Base-by-base conservation (phyloP, 148 eudicot species). In the Talinum fruticosum region DNA sequence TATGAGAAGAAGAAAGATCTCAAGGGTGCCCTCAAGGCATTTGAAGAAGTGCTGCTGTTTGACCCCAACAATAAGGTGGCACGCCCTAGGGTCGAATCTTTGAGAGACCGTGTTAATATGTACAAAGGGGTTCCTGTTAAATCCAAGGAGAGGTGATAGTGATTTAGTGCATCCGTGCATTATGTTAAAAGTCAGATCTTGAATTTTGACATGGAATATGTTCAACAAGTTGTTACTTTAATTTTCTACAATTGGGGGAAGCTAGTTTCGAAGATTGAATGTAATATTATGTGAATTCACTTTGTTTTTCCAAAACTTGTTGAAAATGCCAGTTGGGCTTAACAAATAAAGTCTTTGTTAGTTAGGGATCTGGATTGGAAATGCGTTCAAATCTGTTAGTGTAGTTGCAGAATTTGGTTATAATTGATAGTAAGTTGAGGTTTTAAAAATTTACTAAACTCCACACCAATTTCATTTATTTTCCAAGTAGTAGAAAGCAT, bases 51-150 rank as follows among this genome's bases (percentile, higher is more conserved):
- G 29, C 82, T 94, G 75, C 91, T 94, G 26, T 94, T 94, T n/a
- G 98, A 94, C 77, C 98, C 98, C 18, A 94, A 94, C 83, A 94
- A 94, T 79, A 86, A 82, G 79, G 76, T 94, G 15, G 98, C 98
- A 6, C 90, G 98, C 35, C 97, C 97, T 15, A 85, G 97, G 61
- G 83, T 89, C 69, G 98, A 94, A 24, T 87, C 84, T 1, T 76
- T 94, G 77, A 92, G 90, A 85, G 87, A 87, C 1, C 83, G 86
- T 74, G 87, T 90, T 66, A 82, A 85, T 70, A 86, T 94, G 93
- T 94, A 94, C 86, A 94, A 85, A 84, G 97, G 94, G 62, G 89
- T 92, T 78, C 79, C 97, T 71, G 79, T 91, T n/a, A 91, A 90
- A 80, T 69, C 92, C 15, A 89, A 89, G 84, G 84, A 87, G 65